phyloP scores from a whole-genome alignment of 1,284 basidiomycete species.

The Bondarzewia mesenterica region DNA sequence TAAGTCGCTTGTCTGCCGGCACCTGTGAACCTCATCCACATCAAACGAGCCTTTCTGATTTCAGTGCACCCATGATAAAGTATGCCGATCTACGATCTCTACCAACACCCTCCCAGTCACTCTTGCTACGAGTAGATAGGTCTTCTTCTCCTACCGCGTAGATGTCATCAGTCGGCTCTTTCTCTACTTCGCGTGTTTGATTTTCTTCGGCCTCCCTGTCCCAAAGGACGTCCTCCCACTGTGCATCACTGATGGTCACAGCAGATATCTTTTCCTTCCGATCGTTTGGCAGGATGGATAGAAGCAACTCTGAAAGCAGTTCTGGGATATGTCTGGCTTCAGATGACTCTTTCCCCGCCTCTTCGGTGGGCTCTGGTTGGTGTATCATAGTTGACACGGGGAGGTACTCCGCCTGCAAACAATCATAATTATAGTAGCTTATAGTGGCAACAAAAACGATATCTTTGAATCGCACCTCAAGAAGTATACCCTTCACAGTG shows the following conservation, averaged over 20 bases:
- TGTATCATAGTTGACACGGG: constrained; percentile 59
- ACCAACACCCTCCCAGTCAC: constrained; percentile 69
- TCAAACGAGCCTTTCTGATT: constrained; percentile 61
- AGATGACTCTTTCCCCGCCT: neutral
- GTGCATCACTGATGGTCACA: constrained; percentile 61
- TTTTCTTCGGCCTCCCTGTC: constrained; percentile 56
- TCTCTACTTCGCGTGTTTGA: constrained; percentile 13
- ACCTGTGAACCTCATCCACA: neutral
- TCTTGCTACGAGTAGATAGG: constrained; percentile 33
- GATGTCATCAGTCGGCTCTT: constrained; percentile 29
- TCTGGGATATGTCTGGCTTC: constrained; percentile 49
- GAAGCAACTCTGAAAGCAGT: constrained; percentile 61
- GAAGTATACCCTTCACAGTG: constrained; percentile 66
- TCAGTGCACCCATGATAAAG: constrained; percentile 64
- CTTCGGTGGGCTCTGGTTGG: constrained; percentile 30
- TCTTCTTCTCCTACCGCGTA: constrained; percentile 50
- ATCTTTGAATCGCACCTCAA: constrained; percentile 47
- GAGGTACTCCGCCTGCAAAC: constrained; percentile 62
- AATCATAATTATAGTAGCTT: constrained; percentile 3
- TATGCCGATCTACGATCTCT: constrained; percentile 70
- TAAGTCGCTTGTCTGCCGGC: neutral
- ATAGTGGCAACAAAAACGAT: neutral
- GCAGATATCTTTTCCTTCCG: constrained; percentile 63
- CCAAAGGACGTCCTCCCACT: constrained; percentile 75
- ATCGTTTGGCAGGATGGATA: constrained; percentile 64